Base-by-base conservation (phyloP, 164 flowering plant species). In the Macadamia tetraphylla region DNA sequence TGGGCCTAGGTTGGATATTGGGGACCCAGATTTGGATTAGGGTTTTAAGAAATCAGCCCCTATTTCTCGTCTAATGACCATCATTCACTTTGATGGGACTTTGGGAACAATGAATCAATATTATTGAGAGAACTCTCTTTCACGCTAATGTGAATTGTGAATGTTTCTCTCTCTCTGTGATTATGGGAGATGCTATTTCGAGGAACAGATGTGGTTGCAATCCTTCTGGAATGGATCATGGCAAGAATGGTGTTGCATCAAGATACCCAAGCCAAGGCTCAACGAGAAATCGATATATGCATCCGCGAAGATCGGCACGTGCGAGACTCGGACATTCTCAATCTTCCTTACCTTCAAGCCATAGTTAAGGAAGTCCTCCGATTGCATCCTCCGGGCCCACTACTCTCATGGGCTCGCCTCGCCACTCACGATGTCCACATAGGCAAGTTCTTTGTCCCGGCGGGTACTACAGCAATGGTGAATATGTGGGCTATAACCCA, bases 401-500 rank as follows among this genome's bases (percentile, higher is more conserved):
- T 90, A 0, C 88, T 90, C 49, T 90, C 97, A 6, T 90, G 97
- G 97, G 90, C 97, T 43, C 90, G 97, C 14, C 85, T 90, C 1
- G 88, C 97, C 2, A 52, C 79, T 64, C 86, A 81, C 18, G 97
- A 91, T 18, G 85, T 82, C 66, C 82, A 83, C 66, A 80, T 91
- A 14, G 90, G 75, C 74, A 84, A 85, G 69, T 17, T 66, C 77
- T 73, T 84, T 8, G 64, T 89, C 10, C 97, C 95, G 58, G 87
- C 90, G 30, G 93, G 93, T 62, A 91, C 97, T 0, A 85, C 89
- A 0, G 97, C 97, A 0, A 88, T 91, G 94, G 97, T 91, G 55
- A 91, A 91, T 79, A 91, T 91, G 97, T 91, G 97, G 97, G 93
- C 95, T 74, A 89, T 91, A 62, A 70, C 94, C 64, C 92, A 91